Evolutionary conservation across 176 grass and related monocot species (phyloP).

Genomic region (Raddia guianensis): DNA sequence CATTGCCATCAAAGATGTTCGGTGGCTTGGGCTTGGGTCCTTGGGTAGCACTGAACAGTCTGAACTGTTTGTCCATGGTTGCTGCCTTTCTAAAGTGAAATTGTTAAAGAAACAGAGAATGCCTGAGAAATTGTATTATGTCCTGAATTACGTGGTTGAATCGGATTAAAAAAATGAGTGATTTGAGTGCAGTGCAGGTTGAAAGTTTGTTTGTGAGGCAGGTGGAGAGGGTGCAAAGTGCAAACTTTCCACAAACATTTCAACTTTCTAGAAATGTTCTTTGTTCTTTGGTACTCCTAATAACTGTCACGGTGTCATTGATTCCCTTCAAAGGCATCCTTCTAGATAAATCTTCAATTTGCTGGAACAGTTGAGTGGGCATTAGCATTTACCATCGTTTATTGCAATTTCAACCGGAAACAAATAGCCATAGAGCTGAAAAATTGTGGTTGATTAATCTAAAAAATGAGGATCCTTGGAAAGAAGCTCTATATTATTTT

Average conservation of each 20-base stretch:
- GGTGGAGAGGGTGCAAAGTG: neutral
- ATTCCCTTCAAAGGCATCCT: neutral
- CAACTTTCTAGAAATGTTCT: constrained; percentile 34
- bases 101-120: neutral
- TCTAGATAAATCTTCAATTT: neutral
- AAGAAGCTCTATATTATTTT: no score
- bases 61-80: neutral
- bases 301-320: neutral
- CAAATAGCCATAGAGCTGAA: neutral
- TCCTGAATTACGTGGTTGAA: neutral
- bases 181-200: neutral
- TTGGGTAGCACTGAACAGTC: neutral
- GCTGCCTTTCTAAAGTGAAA: neutral
- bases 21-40: no score
- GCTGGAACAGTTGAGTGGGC: neutral
- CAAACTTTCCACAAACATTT: constrained; percentile 18
- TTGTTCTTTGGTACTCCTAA: constrained; percentile 36
- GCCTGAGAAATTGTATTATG: neutral
- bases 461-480: no score
- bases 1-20: neutral
- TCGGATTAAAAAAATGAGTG: neutral
- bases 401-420: neutral
- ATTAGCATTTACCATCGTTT: neutral
- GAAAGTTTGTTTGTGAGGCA: constrained; percentile 9
- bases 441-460: no score